Evolutionary conservation across 495 filamentous ascomycete genomes (phyloP).

Genomic region (Cairneyella variabilis): DNA sequence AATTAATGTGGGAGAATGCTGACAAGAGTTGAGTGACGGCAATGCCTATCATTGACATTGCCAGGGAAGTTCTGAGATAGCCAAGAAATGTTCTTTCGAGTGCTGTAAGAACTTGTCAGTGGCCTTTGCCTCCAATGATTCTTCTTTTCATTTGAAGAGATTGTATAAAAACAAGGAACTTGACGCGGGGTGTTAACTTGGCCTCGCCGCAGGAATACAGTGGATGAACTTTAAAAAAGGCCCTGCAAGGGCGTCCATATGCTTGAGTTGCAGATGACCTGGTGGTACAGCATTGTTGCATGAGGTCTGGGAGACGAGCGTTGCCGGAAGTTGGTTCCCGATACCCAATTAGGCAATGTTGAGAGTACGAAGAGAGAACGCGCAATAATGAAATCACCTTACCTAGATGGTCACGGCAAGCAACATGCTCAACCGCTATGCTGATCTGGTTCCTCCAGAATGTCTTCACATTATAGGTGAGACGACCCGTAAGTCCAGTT

Average conservation of each 20-base stretch:
- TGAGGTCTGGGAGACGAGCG: too few species aligned
- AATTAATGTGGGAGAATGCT: conserved; percentile 32
- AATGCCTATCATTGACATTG: conserved; percentile 63
- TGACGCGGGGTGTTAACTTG: conserved; percentile 6
- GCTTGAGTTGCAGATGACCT: conserved; percentile 2
- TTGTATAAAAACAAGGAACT: neutral
- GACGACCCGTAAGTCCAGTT: conserved; percentile 8
- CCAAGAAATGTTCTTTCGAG: conserved; percentile 76
- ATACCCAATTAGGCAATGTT: neutral
- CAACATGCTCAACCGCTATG: conserved; percentile 38
- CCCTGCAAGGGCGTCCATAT: conserved; percentile 6
- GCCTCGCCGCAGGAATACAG: conserved; percentile 14
- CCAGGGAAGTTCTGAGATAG: conserved; percentile 70
- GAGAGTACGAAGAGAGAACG: neutral
- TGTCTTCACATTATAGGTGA: conserved; percentile 22
- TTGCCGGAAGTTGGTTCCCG: neutral
- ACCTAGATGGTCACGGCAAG: conserved; percentile 53
- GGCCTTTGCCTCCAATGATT: too few species aligned
- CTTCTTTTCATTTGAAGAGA: neutral
- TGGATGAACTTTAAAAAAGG: conserved; percentile 5
- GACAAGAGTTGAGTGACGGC: conserved; percentile 63
- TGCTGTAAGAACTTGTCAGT: conserved; percentile 40
- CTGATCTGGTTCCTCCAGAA: conserved; percentile 44
- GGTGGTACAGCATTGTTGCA: too few species aligned
- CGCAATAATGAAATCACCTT: conserved; percentile 21